Evolutionary conservation across 805 yeast genomes (phyloP).

Genomic region (Tetrapisispora nanseiensis): DNA sequence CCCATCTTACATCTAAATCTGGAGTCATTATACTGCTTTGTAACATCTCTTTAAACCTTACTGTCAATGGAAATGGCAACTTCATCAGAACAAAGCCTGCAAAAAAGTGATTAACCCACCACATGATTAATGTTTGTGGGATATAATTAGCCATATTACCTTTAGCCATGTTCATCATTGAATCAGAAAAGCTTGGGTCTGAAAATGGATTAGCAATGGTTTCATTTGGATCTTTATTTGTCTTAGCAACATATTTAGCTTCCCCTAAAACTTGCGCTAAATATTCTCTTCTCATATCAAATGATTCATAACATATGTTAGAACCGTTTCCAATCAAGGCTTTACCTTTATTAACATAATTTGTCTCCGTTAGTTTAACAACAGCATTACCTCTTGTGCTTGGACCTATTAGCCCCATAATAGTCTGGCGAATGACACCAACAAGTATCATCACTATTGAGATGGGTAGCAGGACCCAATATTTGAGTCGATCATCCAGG

Average conservation of each 20-base stretch:
- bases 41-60: conserved; percentile 82
- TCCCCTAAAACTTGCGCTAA: conserved; percentile 40
- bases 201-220: conserved; percentile 46
- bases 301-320: conserved; percentile 44
- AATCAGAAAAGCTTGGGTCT: conserved; percentile 64
- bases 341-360: conserved; percentile 50
- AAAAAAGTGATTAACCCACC: conserved; percentile 90
- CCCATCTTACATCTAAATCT: conserved; percentile 85
- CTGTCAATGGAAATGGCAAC: conserved; percentile 85
- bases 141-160: conserved; percentile 73
- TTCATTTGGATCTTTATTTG: conserved; percentile 32
- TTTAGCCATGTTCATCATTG: conserved; percentile 67
- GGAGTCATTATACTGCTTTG: conserved; percentile 80
- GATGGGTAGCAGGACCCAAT: conserved; percentile 89
- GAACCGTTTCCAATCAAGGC: conserved; percentile 45
- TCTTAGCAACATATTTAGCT: conserved; percentile 45
- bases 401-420: conserved; percentile 52
- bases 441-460: conserved; percentile 82
- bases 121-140: conserved; percentile 91
- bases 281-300: conserved; percentile 42
- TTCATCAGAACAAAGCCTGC: conserved; percentile 83
- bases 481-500: conserved; percentile 71
- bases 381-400: conserved; percentile 44
- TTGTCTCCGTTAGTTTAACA: conserved; percentile 49
- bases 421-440: conserved; percentile 65